Conservation (phyloP, 805 yeast genomes). For the Kuraishia ogatae region DNA sequence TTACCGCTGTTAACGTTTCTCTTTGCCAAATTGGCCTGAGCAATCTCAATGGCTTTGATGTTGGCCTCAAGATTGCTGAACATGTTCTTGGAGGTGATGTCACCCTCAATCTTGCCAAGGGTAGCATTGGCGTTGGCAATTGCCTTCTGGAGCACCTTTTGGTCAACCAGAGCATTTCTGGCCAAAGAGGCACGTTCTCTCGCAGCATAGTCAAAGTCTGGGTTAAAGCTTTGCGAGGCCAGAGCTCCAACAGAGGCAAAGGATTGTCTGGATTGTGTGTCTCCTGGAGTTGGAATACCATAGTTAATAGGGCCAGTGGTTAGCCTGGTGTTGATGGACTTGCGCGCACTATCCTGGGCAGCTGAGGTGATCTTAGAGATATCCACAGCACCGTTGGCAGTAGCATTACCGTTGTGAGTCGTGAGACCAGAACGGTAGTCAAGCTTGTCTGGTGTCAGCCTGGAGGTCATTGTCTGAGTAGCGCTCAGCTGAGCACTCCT, state of each 20-base stretch:
- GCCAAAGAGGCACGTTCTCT: slow-evolving; percentile 28
- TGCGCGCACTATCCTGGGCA: slow-evolving; percentile 33
- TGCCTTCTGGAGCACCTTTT: slow-evolving; percentile 41
- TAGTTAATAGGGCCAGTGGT: slow-evolving; percentile 12
- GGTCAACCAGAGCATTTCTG: slow-evolving; percentile 29
- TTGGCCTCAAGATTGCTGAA: slow-evolving; percentile 31
- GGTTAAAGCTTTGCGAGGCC: slow-evolving; percentile 37
- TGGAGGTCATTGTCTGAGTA: slow-evolving; percentile 31
- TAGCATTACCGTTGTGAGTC: slow-evolving; percentile 18
- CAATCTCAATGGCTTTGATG: slow-evolving; percentile 67
- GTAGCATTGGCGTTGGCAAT: slow-evolving; percentile 35
- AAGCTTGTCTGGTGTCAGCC: slow-evolving; percentile 33
- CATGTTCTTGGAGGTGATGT: slow-evolving; percentile 14
- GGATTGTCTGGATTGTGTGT: slow-evolving; percentile 29
- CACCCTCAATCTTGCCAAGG: slow-evolving; percentile 16
- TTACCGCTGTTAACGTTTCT: slow-evolving; percentile 44
- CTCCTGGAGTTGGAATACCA: slow-evolving; percentile 34
- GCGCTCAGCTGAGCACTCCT: slow-evolving; percentile 29
- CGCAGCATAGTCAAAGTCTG: slow-evolving; percentile 37
- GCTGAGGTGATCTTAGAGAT: slow-evolving; percentile 41
- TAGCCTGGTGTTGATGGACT: slow-evolving; percentile 19
- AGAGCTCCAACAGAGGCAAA: slow-evolving; percentile 52
- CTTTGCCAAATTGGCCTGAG: slow-evolving; percentile 57
- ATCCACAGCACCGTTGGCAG: slow-evolving; percentile 36
- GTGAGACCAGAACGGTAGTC: slow-evolving; percentile 22